Evolutionary conservation across 2,329 filamentous ascomycete species (phyloP).

Genomic region (Pseudopithomyces chartarum): DNA sequence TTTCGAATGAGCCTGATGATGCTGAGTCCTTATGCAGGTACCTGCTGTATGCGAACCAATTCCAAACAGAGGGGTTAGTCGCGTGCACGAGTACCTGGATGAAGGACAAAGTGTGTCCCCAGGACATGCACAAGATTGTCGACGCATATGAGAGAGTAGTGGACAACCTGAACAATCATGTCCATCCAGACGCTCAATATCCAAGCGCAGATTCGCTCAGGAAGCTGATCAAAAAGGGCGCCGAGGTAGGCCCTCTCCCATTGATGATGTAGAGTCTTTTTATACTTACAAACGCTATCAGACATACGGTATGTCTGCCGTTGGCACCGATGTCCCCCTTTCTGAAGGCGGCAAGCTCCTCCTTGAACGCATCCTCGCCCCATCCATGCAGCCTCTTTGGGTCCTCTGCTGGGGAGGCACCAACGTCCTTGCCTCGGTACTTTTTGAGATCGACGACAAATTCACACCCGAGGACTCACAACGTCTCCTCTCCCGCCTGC

Average conservation of each 20-base stretch:
- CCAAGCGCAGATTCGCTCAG: slow-evolving; percentile 33
- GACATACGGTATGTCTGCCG: slow-evolving; percentile 47
- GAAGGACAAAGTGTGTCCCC: slow-evolving; percentile 39
- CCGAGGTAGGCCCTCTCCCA: slow-evolving; percentile 28
- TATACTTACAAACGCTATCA: slow-evolving; percentile 5
- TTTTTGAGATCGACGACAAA: slow-evolving; percentile 47
- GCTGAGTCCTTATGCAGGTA: slow-evolving; percentile 46
- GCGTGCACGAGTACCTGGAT: slow-evolving; percentile 49
- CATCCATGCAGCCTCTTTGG: slow-evolving; percentile 54
- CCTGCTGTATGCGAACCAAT: slow-evolving; percentile 45
- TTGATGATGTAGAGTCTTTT: background rate
- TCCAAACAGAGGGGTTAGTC: slow-evolving; percentile 46
- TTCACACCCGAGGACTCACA: slow-evolving; percentile 39
- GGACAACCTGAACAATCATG: slow-evolving; percentile 57
- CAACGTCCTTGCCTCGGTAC: slow-evolving; percentile 58
- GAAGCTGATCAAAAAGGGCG: slow-evolving; percentile 32
- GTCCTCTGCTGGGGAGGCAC: slow-evolving; percentile 60
- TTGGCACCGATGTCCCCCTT: slow-evolving; percentile 37
- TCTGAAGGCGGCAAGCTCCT: slow-evolving; percentile 54
- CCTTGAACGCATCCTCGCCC: slow-evolving; percentile 46
- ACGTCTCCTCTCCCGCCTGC: slow-evolving; percentile 37
- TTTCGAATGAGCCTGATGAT: slow-evolving; percentile 48
- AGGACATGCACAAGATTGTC: slow-evolving; percentile 44
- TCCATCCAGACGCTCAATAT: slow-evolving; percentile 42
- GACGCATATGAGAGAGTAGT: slow-evolving; percentile 39